phyloP scores from a whole-genome alignment of 352 stramenopile genomes.

The Globisporangium middletonii region DNA sequence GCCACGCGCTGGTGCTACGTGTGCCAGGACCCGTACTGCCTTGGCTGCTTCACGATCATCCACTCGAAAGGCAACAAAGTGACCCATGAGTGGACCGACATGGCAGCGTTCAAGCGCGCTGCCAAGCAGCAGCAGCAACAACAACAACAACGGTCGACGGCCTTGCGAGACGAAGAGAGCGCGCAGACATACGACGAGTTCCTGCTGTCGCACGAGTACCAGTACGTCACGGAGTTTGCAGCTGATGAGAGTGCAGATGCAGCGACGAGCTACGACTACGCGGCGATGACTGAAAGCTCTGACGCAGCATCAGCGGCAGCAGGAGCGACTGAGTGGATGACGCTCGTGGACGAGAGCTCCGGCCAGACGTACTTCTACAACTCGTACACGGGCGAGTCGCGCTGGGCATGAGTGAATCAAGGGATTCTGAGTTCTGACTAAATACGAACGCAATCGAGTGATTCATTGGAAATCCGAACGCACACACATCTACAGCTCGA shows the following conservation, averaged over 20 bases:
- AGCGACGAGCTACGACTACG: conserved; percentile 13
- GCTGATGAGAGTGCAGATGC: conserved; percentile 12
- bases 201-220: conserved; percentile 65
- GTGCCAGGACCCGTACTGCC: conserved; percentile 75
- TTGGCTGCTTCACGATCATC: conserved; percentile 80
- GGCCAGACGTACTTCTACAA: conserved; percentile 79
- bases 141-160: conserved; percentile 20
- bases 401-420: conserved; percentile 36
- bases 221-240: conserved; percentile 59
- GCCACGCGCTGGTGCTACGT: conserved; percentile 69
- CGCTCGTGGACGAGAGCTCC: conserved; percentile 51
- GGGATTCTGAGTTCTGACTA: background rate
- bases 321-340: conserved; percentile 33
- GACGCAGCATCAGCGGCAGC: conserved; percentile 6
- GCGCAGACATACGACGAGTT: conserved; percentile 76
- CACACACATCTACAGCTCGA: conserved; percentile 3
- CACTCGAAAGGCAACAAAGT: conserved; percentile 79
- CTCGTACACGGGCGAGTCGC: conserved; percentile 53
- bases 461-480: too few species aligned
- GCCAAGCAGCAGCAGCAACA: conserved; percentile 30
- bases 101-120: conserved; percentile 51
- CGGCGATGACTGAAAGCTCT: background rate
- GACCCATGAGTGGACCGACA: conserved; percentile 62
- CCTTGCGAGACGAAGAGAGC: conserved; percentile 36
- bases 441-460: conserved; percentile 6